Evolutionary conservation across 345 rosid genomes (phyloP), one percentile per base, ranked within the genome.

Genomic region (Capsella bursapastoris): DNA sequence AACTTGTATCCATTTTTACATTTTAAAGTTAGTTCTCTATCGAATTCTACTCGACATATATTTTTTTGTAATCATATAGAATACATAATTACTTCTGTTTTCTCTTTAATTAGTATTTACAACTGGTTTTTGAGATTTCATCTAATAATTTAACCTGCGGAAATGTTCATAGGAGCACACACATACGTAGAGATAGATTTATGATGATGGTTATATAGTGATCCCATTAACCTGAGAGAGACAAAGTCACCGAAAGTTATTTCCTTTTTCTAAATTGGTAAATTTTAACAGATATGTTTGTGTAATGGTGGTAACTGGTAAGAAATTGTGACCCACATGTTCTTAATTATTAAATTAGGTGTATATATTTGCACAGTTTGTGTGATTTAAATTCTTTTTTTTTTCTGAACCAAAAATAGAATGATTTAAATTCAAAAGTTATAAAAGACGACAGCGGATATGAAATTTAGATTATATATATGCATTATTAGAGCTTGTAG

Each of bases 201-300:
- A 48, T 57, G 37, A 67, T 34, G 22, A 48, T 58, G 38, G 29
- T 58, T 15, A 47, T 27, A 47, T 47, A 10, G 11, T 9, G 15
- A 70, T 58, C 43, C 65, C 25, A 49, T 47, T 59, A 45, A 8
- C 66, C 14, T 48, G 38, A 35, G 72, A 47, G 15, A 48, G 37
- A 49, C 38, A 48, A 70, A 48, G 58, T 35, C 66, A 71, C 75
- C 75, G 68, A 71, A 71, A 71, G 75, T 60, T 71, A 22, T 49
- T 38, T 37, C 14, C 18, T n/a, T 71, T 59, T 59, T 58, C 15
- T 9, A 47, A 58, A 57, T 58, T 70, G 47, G 37, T 44, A 31
- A 69, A 31, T 58, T 8, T n/a, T 22, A 22, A 22, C 22, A 34
- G 10, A 45, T 28, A 70, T 58, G 37, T 58, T 70, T 35, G 37